These are phyloP conservation scores for Poronia punctata DNA, from an alignment of 495 filamentous ascomycete genomes.

Conservation along the genomic window DNA sequence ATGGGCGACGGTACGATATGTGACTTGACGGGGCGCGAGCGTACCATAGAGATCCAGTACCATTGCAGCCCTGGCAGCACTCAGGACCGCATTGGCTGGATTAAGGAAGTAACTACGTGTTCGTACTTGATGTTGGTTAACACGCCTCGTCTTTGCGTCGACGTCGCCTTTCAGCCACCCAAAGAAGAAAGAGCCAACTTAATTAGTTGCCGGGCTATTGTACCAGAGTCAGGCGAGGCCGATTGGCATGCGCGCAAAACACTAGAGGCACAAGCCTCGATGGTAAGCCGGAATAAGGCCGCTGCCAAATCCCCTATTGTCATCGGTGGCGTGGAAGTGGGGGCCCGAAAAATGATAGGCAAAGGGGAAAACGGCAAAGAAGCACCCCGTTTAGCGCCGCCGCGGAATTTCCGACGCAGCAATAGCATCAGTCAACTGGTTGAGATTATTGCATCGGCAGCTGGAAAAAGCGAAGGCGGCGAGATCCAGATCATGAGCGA, in stretches of 20 bases:
- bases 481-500: constrained; percentile 45
- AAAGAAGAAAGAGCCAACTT: constrained; percentile 69
- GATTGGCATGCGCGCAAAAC: constrained; percentile 50
- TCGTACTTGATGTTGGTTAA: constrained; percentile 93
- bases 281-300: constrained; percentile 36
- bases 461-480: constrained; percentile 47
- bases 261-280: constrained; percentile 45
- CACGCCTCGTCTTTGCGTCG: constrained; percentile 86
- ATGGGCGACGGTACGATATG: constrained; percentile 81
- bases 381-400: constrained; percentile 28
- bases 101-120: constrained; percentile 92
- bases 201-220: constrained; percentile 70
- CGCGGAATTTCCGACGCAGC: constrained; percentile 25
- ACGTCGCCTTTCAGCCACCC: constrained; percentile 85
- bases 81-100: constrained; percentile 80
- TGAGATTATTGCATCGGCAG: constrained; percentile 32
- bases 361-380: constrained; percentile 34
- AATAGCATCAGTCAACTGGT: constrained; percentile 14
- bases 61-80: constrained; percentile 77
- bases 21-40: constrained; percentile 78
- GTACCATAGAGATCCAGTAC: constrained; percentile 84
- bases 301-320: constrained; percentile 27
- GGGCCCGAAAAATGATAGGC: constrained; percentile 44
- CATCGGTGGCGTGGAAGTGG: constrained; percentile 47
- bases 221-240: constrained; percentile 50